A percentile compares a stretch with the other conserved stretches of the same genome.
Evolutionary conservation across 148 eudicot genomes (phyloP).

Genomic region (Persicaria tinctoria): DNA sequence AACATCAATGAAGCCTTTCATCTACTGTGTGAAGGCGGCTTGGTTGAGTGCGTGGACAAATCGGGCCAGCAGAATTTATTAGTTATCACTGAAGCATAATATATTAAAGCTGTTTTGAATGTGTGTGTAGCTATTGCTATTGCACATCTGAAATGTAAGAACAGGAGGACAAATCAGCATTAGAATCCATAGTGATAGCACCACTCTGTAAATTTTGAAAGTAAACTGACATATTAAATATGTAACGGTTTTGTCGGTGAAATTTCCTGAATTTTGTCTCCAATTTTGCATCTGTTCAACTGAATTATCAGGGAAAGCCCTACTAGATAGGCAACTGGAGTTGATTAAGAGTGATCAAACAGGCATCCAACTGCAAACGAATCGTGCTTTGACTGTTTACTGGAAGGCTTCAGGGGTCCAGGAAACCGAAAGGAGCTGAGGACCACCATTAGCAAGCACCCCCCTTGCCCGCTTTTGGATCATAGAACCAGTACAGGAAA

Average conservation of each 20-base stretch:
- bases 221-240: no score
- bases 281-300: neutral
- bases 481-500: neutral
- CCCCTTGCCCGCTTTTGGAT: neutral
- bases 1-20: no score
- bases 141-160: no score
- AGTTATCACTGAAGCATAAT: no score
- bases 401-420: neutral
- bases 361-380: neutral
- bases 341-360: slow-evolving; percentile 1
- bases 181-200: no score
- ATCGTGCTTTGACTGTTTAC: neutral
- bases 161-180: neutral
- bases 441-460: neutral
- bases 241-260: slow-evolving; percentile 2
- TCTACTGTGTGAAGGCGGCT: no score
- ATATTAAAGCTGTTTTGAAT: no score
- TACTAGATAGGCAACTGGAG: neutral
- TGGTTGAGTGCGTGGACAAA: no score
- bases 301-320: neutral
- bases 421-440: slow-evolving; percentile 6
- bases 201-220: neutral
- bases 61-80: no score
- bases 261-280: neutral
- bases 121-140: no score